Percentiles rank a stretch among this genome's conserved stretches.
These are phyloP conservation scores for Neohortaea acidophila DNA, from an alignment of 495 filamentous ascomycete genomes.

Conservation along the genomic window DNA sequence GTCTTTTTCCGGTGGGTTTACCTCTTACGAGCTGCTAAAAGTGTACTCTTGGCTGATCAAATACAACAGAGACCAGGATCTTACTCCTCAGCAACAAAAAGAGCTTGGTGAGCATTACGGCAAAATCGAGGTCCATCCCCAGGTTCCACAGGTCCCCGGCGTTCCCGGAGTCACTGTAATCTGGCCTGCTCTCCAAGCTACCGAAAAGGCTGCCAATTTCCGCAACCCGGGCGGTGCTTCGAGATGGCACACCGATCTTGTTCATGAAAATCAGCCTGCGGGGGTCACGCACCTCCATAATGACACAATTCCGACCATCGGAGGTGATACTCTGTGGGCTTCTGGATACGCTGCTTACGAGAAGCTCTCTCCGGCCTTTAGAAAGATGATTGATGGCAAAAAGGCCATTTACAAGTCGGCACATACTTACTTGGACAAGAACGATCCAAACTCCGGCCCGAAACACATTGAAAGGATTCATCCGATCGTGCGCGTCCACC, in stretches of 20 bases:
- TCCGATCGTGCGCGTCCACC: conserved; percentile 55
- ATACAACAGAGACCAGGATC: conserved; percentile 58
- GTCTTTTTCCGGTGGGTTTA: conserved; percentile 66
- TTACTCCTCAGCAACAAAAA: conserved; percentile 54
- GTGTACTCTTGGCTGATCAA: too few species aligned
- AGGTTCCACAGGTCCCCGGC: conserved; percentile 54
- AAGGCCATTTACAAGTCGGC: conserved; percentile 51
- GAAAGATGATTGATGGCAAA: conserved; percentile 54
- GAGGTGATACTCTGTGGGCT: conserved; percentile 60
- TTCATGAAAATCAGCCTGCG: conserved; percentile 54
- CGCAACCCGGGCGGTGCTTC: conserved; percentile 49
- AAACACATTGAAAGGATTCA: conserved; percentile 50
- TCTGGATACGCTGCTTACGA: conserved; percentile 56
- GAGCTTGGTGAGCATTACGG: conserved; percentile 50
- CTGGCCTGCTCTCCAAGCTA: conserved; percentile 49
- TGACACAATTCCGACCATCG: conserved; percentile 44
- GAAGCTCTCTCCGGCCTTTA: conserved; percentile 54
- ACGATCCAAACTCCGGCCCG: conserved; percentile 44
- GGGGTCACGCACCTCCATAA: conserved; percentile 57
- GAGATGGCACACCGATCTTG: conserved; percentile 55
- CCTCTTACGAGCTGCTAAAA: too few species aligned
- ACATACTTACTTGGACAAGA: conserved; percentile 47
- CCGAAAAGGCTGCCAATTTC: too few species aligned
- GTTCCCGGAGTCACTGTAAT: conserved; percentile 49
- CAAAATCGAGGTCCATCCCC: conserved; percentile 53